Conservation (phyloP, 805 yeast genomes). For the Cyberlindnera xylosilytica region DNA sequence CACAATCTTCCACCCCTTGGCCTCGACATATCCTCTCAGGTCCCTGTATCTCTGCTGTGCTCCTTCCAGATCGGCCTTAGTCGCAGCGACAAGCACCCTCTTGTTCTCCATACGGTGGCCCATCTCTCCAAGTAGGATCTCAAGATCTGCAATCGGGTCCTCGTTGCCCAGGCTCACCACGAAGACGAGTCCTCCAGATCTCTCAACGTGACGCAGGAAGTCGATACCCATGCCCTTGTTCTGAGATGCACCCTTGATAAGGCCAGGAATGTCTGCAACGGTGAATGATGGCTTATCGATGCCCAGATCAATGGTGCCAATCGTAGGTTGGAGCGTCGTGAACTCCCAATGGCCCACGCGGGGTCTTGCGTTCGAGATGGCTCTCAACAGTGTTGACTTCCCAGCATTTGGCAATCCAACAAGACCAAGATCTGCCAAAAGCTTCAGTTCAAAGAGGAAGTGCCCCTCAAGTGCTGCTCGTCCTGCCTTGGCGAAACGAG, state of each 20-base stretch:
- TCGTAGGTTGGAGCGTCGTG: conserved; percentile 87
- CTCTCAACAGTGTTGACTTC: conserved; percentile 81
- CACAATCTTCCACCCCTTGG: conserved; percentile 59
- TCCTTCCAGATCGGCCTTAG: conserved; percentile 83
- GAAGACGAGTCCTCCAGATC: conserved; percentile 86
- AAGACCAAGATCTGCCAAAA: conserved; percentile 88
- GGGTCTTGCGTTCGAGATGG: conserved; percentile 87
- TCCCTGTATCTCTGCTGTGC: conserved; percentile 44
- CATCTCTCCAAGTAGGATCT: conserved; percentile 63
- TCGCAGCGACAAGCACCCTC: conserved; percentile 73
- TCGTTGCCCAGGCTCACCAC: conserved; percentile 72
- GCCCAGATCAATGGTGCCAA: conserved; percentile 77
- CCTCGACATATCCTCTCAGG: conserved; percentile 44
- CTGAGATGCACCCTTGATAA: conserved; percentile 80
- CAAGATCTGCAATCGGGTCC: conserved; percentile 65
- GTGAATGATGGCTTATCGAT: conserved; percentile 68
- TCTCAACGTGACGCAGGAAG: conserved; percentile 86
- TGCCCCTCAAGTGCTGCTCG: conserved; percentile 61
- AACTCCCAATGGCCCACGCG: conserved; percentile 96
- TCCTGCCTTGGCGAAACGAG: conserved; percentile 83
- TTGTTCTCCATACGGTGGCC: conserved; percentile 65
- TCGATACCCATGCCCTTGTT: conserved; percentile 93
- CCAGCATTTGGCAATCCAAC: conserved; percentile 98
- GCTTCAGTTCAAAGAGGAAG: conserved; percentile 79
- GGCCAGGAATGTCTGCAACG: conserved; percentile 97